Evolutionary conservation across 768 basidiomycete genomes (phyloP).

Genomic region (Termitomyces sp.): DNA sequence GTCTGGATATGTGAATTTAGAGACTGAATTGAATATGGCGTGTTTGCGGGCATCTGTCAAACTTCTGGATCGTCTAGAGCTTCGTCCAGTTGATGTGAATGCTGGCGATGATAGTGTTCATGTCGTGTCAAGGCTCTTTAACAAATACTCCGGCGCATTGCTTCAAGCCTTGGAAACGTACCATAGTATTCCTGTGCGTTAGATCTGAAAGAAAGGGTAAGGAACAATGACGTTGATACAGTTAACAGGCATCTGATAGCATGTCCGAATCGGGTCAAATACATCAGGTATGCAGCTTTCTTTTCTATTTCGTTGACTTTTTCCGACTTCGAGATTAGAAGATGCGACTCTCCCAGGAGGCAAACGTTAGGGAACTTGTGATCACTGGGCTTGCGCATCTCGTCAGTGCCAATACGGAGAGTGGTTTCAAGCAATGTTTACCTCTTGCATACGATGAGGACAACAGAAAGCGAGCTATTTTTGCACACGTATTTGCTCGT

Average conservation of each 20-base stretch:
- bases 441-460: constrained; percentile 73
- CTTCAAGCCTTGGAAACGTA: constrained; percentile 53
- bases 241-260: constrained; percentile 38
- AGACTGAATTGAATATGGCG: constrained; percentile 66
- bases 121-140: constrained; percentile 73
- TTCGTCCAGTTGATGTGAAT: constrained; percentile 50
- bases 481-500: constrained; percentile 78
- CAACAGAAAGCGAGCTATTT: constrained; percentile 65
- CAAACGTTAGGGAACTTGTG: constrained; percentile 67
- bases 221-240: constrained; percentile 3
- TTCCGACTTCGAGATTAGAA: constrained; percentile 23
- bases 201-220: neutral
- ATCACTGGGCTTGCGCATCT: constrained; percentile 79
- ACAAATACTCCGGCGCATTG: constrained; percentile 66
- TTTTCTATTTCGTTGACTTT: neutral
- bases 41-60: constrained; percentile 72
- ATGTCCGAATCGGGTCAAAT: constrained; percentile 43
- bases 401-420: constrained; percentile 79
- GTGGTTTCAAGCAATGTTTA: constrained; percentile 85
- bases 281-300: constrained; percentile 29
- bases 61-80: constrained; percentile 67
- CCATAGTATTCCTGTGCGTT: constrained; percentile 35
- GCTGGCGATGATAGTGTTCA: constrained; percentile 62
- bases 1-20: constrained; percentile 28
- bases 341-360: constrained; percentile 40